Evolutionary conservation across 495 filamentous ascomycete species (phyloP).

Genomic region (Lepraria neglecta): DNA sequence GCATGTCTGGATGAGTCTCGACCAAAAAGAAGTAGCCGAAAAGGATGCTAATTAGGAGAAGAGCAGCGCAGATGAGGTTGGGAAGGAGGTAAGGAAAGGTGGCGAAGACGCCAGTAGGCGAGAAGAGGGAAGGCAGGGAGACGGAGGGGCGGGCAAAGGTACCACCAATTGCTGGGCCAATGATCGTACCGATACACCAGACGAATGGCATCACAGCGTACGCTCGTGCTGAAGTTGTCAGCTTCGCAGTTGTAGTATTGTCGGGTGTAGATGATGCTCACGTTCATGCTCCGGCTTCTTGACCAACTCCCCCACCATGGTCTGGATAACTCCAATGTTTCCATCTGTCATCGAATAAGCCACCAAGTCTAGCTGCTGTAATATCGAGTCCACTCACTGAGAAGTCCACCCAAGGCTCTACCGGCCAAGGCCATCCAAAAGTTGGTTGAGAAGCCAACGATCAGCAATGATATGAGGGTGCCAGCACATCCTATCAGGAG

Average conservation of each 20-base stretch:
- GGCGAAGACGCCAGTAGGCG: slow-evolving; percentile 58
- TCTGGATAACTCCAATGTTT: slow-evolving; percentile 84
- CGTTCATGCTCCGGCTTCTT: slow-evolving; percentile 75
- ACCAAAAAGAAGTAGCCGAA: slow-evolving; percentile 66
- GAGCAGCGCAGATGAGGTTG: slow-evolving; percentile 65
- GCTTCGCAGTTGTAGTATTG: not conserved
- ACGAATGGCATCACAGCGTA: slow-evolving; percentile 85
- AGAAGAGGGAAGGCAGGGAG: slow-evolving; percentile 59
- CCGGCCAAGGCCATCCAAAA: slow-evolving; percentile 72
- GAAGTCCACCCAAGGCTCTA: slow-evolving; percentile 65
- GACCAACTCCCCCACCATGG: slow-evolving; percentile 84
- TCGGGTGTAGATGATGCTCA: slow-evolving; percentile 39
- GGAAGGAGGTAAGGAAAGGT: slow-evolving; percentile 76
- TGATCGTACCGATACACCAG: slow-evolving; percentile 79
- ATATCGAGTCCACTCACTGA: slow-evolving; percentile 41
- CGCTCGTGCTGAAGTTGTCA: slow-evolving; percentile 52
- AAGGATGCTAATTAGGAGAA: slow-evolving; percentile 68
- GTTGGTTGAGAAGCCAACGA: slow-evolving; percentile 76
- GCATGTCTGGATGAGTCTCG: slow-evolving; percentile 77
- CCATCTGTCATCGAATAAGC: slow-evolving; percentile 43
- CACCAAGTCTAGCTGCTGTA: not conserved
- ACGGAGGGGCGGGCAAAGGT: slow-evolving; percentile 67
- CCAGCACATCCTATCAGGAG: slow-evolving; percentile 73
- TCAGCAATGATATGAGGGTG: slow-evolving; percentile 68
- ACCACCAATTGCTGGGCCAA: slow-evolving; percentile 76